These are phyloP conservation scores for Scolecobasidium constrictum DNA, from an alignment of 2,329 filamentous ascomycete genomes.

Conservation along the genomic window DNA sequence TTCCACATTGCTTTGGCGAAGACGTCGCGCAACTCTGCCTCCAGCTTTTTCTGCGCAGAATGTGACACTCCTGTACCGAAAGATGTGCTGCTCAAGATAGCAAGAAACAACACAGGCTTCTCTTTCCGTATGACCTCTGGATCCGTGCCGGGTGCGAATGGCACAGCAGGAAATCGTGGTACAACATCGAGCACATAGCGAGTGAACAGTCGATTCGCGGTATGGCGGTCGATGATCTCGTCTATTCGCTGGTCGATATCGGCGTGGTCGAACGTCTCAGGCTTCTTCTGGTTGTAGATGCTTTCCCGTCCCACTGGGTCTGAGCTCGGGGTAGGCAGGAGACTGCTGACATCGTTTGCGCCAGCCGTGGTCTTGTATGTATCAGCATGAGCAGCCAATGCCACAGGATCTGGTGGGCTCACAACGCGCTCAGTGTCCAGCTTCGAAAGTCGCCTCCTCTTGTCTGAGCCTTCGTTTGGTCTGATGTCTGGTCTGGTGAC, in stretches of 20 bases:
- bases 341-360: not conserved
- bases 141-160: constrained; percentile 42
- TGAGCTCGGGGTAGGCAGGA: constrained; percentile 8
- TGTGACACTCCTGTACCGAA: constrained; percentile 37
- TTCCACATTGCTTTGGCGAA: constrained; percentile 67
- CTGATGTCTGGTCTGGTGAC: not conserved
- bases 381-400: no score
- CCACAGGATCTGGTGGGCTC: not conserved
- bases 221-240: constrained; percentile 38
- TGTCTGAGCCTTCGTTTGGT: constrained; percentile 7
- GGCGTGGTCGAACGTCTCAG: constrained; percentile 20
- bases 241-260: constrained; percentile 29
- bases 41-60: constrained; percentile 50
- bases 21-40: constrained; percentile 58
- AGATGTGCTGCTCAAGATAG: constrained; percentile 44
- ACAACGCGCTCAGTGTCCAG: not conserved
- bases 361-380: not conserved
- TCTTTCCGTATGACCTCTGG: constrained; percentile 44
- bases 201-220: constrained; percentile 45
- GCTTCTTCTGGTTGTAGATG: constrained; percentile 9
- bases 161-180: constrained; percentile 46
- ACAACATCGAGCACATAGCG: constrained; percentile 44
- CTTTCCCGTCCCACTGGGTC: constrained; percentile 12
- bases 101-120: constrained; percentile 49
- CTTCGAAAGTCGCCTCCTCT: constrained; percentile 1